Base-by-base conservation (phyloP, 352 stramenopile genomes). In the Pythium diclinum region DNA sequence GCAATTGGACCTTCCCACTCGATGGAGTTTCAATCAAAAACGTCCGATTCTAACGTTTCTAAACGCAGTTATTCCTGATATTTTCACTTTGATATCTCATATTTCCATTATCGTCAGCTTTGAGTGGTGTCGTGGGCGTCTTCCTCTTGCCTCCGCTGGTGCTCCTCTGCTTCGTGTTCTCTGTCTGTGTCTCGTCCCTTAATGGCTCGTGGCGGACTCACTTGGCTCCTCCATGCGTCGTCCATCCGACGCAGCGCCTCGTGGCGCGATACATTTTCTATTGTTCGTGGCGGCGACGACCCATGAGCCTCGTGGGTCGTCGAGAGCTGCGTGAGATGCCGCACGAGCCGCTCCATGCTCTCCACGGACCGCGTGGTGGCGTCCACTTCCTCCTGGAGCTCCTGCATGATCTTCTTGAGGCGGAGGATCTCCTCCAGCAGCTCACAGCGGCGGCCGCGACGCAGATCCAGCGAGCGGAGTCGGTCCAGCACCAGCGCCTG, bases 381-480 rank as follows among this genome's bases (percentile, higher is more conserved):
- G 46, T 83, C 68, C 21, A 83, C 66, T 51, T 80, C 67, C 10
- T 59, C 52, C 63, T 85, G 59, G 5, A 85, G 59, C 6, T 47
- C 42, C 51, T 60, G 44, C 28, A 74, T 71, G n/a, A 75, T 56
- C 7, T 64, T 56, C 16, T 73, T 73, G 19, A 83, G 61, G 11
- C 65, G 73, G 28, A 34, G 30, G 56, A 83, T 70, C 67, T 84
- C 76, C 6, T 78, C 61, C 36, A 78, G 36, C 33, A 81, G 47
- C 65, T 81, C 69, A 0, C 36, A 46, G 19, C 76, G 74, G 32
- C 57, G 72, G 10, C 19, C 56, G 14, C 66, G 61, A 4, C 72
- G 63, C 48, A 81, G 11, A 17, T 51, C 32, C 30, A 61, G 40
- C 10, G 14, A 59, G 5, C 62, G 54, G 9, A 68, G 36, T 0